Base-by-base conservation (phyloP, 176 grass and related monocot species). In the Aegilops tauschii region DNA sequence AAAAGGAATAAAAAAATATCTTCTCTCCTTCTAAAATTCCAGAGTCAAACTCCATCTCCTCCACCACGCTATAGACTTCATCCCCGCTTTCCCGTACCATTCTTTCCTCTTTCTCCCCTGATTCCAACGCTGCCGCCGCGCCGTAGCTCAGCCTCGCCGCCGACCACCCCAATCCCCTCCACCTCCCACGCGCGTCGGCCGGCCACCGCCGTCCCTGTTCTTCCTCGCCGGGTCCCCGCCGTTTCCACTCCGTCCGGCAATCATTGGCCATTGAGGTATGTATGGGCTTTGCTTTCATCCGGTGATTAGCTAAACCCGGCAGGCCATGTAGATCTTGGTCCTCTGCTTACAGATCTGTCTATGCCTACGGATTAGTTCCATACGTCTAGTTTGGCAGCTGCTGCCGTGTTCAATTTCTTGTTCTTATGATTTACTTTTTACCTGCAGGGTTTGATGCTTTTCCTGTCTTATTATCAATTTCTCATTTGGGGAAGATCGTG, bases 401-500 rank as follows among this genome's bases (percentile, higher is more conserved):
- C 44, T 62, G 7, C 11, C 40, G 6, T 44, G 25, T 49, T 79
- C 21, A 80, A 4, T 62, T 86, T 86, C n/a, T 4, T 73, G 50
- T 34, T 89, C 87, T 84, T 12, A 88, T 4, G 31, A 83, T 59
- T n/a, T 80, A 2, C 27, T 25, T 79, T 84, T 14, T 72, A 8
- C 12, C 64, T 65, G 54, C 82, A 91, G 90, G 82, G 9, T 81
- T 85, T 72, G 70, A 85, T 77, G 49, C 20, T 45, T 71, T 68
- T 17, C 69, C 61, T 73, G 50, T 35, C 81, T 3, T 58, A 80
- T 49, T 45, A 77, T 39, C n/a, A 71, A 31, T 83, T 83, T 35
- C 37, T 83, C 2, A 1, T 40, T 47, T 27, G 65, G 63, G 80
- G 61, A 81, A 50, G 21, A 32, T 35, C 32, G 12, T 49, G 70